Conservation (phyloP, 2,329 filamentous ascomycete genomes). For the Triangularia verruculosa region DNA sequence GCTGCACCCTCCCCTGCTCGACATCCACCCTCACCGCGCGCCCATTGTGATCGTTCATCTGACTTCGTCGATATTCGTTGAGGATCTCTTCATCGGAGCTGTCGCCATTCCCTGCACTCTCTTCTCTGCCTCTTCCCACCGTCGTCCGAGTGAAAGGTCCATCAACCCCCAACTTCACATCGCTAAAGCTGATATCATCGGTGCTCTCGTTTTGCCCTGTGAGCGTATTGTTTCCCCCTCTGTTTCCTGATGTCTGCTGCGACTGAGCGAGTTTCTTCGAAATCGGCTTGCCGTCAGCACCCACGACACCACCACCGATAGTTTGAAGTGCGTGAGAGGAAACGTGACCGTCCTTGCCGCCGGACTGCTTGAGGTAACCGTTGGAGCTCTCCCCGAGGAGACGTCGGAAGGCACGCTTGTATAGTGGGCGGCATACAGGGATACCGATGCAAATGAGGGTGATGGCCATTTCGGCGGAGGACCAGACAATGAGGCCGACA, state of each 20-base stretch:
- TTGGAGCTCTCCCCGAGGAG: slow-evolving; percentile 8
- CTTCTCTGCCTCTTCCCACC: background rate
- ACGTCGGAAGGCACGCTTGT: slow-evolving; percentile 15
- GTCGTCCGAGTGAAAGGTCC: slow-evolving; percentile 17
- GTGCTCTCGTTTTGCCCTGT: background rate
- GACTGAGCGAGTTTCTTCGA: background rate
- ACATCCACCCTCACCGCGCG: background rate
- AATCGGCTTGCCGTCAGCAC: slow-evolving; percentile 5
- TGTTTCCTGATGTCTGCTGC: background rate
- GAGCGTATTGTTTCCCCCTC: background rate
- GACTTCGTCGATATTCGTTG: slow-evolving; percentile 11
- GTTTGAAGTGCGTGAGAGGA: slow-evolving; percentile 16
- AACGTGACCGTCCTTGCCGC: background rate
- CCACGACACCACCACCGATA: slow-evolving; percentile 17
- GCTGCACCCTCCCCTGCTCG: background rate
- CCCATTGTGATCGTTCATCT: background rate
- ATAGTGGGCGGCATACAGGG: slow-evolving; percentile 15
- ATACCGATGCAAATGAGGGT: slow-evolving; percentile 22
- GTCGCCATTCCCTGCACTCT: background rate
- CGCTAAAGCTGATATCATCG: slow-evolving; percentile 9
- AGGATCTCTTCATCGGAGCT: slow-evolving; percentile 15
- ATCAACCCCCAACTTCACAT: slow-evolving; percentile 12
- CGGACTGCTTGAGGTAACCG: slow-evolving; percentile 14
- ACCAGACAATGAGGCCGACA: slow-evolving; percentile 20
- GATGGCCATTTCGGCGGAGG: slow-evolving; percentile 20